phyloP scores from a whole-genome alignment of 1,139 yeast species.

The Kodamaea derodonti region DNA sequence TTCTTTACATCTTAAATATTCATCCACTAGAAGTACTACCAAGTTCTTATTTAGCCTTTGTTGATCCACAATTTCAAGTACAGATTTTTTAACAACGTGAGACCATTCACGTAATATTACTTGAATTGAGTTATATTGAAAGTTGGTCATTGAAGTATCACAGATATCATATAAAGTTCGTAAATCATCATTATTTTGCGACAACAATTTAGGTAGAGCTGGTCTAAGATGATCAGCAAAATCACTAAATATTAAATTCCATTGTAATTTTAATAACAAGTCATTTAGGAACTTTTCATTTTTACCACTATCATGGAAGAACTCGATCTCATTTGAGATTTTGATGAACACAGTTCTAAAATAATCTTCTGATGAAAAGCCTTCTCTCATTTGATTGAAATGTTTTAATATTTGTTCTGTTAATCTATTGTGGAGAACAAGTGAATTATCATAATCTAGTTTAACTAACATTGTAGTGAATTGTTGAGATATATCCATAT shows the following conservation, averaged over 20 bases:
- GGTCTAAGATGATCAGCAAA: slow-evolving; percentile 15
- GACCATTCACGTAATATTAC: slow-evolving; percentile 14
- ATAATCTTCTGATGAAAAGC: slow-evolving; percentile 16
- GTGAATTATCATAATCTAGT: slow-evolving; percentile 17
- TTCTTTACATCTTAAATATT: slow-evolving; percentile 6
- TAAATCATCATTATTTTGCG: not conserved
- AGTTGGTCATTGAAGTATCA: slow-evolving; percentile 8
- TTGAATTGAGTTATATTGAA: slow-evolving; percentile 11
- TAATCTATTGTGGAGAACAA: slow-evolving; percentile 17
- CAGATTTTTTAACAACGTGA: slow-evolving; percentile 6
- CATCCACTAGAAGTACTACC: slow-evolving; percentile 5
- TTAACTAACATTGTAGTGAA: slow-evolving; percentile 20
- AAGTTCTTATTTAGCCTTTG: slow-evolving; percentile 3
- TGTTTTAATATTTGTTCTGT: slow-evolving; percentile 15
- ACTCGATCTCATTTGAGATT: slow-evolving; percentile 12
- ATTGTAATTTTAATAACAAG: slow-evolving; percentile 22
- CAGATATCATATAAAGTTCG: slow-evolving; percentile 10
- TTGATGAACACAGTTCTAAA: slow-evolving; percentile 14
- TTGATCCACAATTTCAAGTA: slow-evolving; percentile 4
- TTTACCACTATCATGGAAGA: slow-evolving; percentile 21
- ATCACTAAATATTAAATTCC: slow-evolving; percentile 29
- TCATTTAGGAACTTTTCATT: slow-evolving; percentile 16
- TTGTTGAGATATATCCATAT: slow-evolving; percentile 8
- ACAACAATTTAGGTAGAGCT: slow-evolving; percentile 7
- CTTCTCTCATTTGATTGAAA: slow-evolving; percentile 17